Conservation (phyloP, 108 stramenopile genomes). For the Cyclotella choctawhatcheeana region DNA sequence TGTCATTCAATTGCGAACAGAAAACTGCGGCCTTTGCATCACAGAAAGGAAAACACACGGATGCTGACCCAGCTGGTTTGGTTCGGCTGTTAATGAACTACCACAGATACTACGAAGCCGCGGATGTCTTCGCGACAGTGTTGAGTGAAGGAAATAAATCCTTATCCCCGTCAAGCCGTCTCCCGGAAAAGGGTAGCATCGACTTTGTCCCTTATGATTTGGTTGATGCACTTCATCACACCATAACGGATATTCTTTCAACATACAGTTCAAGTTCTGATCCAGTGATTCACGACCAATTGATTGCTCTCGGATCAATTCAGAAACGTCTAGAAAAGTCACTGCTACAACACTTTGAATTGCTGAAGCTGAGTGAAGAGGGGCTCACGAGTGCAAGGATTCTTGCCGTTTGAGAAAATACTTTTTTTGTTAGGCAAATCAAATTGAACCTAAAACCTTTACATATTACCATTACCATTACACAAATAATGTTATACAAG, state of each 20-base stretch:
- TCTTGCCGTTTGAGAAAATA: slow-evolving; percentile 6
- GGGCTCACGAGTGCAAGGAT: slow-evolving; percentile 14
- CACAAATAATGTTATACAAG: too few relatives aligned
- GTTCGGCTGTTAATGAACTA: slow-evolving; percentile 66
- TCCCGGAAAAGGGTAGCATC: slow-evolving; percentile 84
- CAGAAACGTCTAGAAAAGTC: background rate
- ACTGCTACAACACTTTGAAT: background rate
- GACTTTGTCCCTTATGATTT: slow-evolving; percentile 80
- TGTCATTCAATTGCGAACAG: background rate
- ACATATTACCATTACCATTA: too few relatives aligned
- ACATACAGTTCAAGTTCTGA: background rate
- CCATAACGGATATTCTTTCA: background rate
- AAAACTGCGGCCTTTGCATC: slow-evolving; percentile 57
- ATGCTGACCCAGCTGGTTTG: slow-evolving; percentile 69
- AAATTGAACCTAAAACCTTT: too few relatives aligned
- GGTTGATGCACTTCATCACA: slow-evolving; percentile 54
- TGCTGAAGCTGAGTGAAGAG: slow-evolving; percentile 21
- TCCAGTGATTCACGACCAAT: background rate
- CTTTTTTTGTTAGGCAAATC: background rate
- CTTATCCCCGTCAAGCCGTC: slow-evolving; percentile 37
- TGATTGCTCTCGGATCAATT: background rate
- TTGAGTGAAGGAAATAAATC: slow-evolving; percentile 32
- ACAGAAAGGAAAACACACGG: background rate
- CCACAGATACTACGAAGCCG: slow-evolving; percentile 73
- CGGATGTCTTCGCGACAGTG: slow-evolving; percentile 56